Conservation (phyloP, 2,329 filamentous ascomycete genomes). For the Microcera coccophila region DNA sequence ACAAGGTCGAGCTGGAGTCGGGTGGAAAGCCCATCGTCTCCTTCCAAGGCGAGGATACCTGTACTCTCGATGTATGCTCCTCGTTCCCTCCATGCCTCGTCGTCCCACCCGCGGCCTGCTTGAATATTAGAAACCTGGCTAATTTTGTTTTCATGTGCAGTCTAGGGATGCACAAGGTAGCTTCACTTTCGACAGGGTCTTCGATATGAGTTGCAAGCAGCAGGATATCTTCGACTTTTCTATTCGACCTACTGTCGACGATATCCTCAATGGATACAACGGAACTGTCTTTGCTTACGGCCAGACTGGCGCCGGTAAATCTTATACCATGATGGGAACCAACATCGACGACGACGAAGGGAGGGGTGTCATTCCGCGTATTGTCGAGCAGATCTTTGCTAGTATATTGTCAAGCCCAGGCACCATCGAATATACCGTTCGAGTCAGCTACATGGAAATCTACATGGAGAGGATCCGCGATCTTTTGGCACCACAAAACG, state of each 20-base stretch:
- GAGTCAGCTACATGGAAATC: conserved; percentile 99
- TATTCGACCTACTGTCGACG: conserved; percentile 91
- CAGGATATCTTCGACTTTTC: conserved; percentile 97
- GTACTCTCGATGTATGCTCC: conserved; percentile 69
- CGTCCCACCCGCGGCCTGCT: background rate
- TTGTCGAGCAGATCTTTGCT: conserved; percentile 95
- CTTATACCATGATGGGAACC: conserved; percentile 80
- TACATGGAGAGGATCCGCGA: conserved; percentile 99
- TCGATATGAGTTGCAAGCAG: conserved; percentile 89
- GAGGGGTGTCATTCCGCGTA: conserved; percentile 93
- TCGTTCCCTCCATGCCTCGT: no score
- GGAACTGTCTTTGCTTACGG: conserved; percentile 98
- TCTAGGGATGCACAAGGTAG: conserved; percentile 76
- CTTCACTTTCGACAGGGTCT: conserved; percentile 97
- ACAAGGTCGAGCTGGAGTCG: conserved; percentile 85
- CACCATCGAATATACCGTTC: conserved; percentile 97
- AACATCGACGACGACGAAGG: conserved; percentile 87
- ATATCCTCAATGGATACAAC: conserved; percentile 98
- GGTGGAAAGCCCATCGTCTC: conserved; percentile 88
- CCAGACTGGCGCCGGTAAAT: conserved; percentile 97
- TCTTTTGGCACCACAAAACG: conserved; percentile 85
- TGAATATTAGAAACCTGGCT: conserved; percentile 14
- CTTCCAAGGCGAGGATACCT: conserved; percentile 87
- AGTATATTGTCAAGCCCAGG: conserved; percentile 88
- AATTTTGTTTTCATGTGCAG: conserved; percentile 45